Evolutionary conservation across 192 early-diverging fungal species (phyloP), one percentile per base, ranked within the genome.

Genomic region (Bifiguratus adelaidae): DNA sequence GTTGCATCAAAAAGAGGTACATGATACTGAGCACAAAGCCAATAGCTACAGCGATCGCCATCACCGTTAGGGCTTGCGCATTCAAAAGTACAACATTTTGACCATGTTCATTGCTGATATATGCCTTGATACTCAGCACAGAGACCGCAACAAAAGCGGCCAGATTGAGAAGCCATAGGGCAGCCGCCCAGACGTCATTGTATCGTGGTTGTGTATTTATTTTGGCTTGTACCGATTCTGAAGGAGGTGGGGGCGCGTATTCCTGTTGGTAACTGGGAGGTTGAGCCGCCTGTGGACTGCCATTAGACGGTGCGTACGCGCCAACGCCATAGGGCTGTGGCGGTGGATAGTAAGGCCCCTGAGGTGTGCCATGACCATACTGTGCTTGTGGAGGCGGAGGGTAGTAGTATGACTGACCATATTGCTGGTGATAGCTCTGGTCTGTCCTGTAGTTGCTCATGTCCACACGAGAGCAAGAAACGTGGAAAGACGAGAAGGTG

Each of bases 121-220:
- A n/a, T 7, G n/a, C 6, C 37, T 38, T 38, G 37, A 38, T 38
- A 21, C 16, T 20, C 7, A 38, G 12, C 7, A 65, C 53, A 0
- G 73, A 68, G n/a, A 73, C 27, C 1, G 55, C 76, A 11, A 62
- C 67, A 45, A 82, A 83, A 2, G 57, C 82, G 26, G 53, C 69
- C 28, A 81, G 26, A 43, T 71, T 68, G 20, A 67, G 35, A 4
- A 72, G 1, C 54, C 78, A 90, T 2, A 83, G 58, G 12, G 71
- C 45, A 0, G 78, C 44, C 3, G 88, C 88, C 88, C 88, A 38
- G 16, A 38, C 37, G 12, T 38, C 37, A n/a, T 38, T 38, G 12
- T 38, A 38, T n/a, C 22, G 16, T 15, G 37, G 37, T 7, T 21
- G 37, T 4, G 37, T 4, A n/a, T 38, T 38, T n/a, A n/a, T n/a